These are phyloP conservation scores for Xylaria multiplex DNA, from an alignment of 2,329 filamentous ascomycete species.

Conservation along the genomic window DNA sequence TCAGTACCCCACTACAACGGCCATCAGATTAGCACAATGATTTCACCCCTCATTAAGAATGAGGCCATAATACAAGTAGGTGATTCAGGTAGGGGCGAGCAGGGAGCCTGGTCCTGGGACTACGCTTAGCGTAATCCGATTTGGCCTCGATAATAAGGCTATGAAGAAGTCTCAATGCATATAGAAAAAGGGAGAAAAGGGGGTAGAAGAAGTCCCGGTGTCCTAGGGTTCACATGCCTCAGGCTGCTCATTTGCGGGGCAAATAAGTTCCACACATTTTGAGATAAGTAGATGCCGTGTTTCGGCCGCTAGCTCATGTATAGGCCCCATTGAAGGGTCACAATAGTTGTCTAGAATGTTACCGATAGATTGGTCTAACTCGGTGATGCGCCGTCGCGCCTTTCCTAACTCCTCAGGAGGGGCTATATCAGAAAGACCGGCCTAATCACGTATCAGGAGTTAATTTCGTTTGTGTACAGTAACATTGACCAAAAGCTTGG, in stretches of 20 bases:
- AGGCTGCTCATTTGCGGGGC: slow-evolving; percentile 58
- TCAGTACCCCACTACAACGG: slow-evolving; percentile 57
- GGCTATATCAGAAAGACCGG: slow-evolving; percentile 45
- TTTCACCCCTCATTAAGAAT: neutral
- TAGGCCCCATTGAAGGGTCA: slow-evolving; percentile 62
- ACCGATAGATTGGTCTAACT: slow-evolving; percentile 56
- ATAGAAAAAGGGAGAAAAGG: neutral
- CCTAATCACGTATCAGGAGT: slow-evolving; percentile 17
- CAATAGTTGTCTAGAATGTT: slow-evolving; percentile 61
- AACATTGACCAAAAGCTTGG: no score
- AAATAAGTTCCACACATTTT: slow-evolving; percentile 61
- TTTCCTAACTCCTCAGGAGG: slow-evolving; percentile 51
- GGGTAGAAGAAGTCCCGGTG: no score
- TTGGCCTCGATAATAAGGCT: neutral
- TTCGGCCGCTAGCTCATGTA: slow-evolving; percentile 62
- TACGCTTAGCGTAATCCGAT: neutral
- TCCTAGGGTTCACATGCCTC: slow-evolving; percentile 41
- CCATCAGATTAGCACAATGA: slow-evolving; percentile 18
- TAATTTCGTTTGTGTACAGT: slow-evolving; percentile 1
- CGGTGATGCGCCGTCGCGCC: slow-evolving; percentile 55
- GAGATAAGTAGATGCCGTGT: slow-evolving; percentile 59
- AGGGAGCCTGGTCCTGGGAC: neutral
- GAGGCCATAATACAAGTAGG: neutral
- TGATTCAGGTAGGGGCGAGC: neutral
- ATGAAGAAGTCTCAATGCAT: neutral